phyloP scores from a whole-genome alignment of 2,329 filamentous ascomycete genomes.

The Camillea tinctor region DNA sequence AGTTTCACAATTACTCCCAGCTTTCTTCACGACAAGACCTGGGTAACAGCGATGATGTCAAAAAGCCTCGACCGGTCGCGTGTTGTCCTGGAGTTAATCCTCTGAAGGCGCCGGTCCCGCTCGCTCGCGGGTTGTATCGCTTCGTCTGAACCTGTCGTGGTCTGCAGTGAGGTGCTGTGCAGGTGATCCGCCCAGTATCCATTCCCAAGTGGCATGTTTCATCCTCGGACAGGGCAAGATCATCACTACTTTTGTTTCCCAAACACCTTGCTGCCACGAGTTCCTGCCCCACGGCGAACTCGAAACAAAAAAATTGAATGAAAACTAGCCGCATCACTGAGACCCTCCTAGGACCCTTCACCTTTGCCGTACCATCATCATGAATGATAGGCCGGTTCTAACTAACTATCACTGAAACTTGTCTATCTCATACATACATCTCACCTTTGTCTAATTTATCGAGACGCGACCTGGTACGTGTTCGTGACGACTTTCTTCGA shows the following conservation, averaged over 20 bases:
- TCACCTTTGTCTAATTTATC: neutral
- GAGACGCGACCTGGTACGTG: neutral
- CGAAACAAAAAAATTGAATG: neutral
- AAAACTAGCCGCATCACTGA: neutral
- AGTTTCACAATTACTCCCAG: slow-evolving; percentile 19
- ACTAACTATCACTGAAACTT: neutral
- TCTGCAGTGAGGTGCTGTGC: slow-evolving; percentile 2
- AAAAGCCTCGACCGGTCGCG: neutral
- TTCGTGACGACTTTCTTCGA: neutral
- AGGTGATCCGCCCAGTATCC: neutral
- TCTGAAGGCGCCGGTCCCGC: neutral
- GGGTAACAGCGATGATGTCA: neutral
- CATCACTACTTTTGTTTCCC: slow-evolving; percentile 8
- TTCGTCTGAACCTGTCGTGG: slow-evolving; percentile 6
- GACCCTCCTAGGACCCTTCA: neutral
- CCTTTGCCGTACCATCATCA: neutral
- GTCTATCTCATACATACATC: neutral
- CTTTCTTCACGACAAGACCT: neutral
- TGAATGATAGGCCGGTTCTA: neutral
- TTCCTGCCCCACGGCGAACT: neutral
- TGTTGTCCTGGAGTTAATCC: neutral
- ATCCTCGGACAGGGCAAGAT: slow-evolving; percentile 7
- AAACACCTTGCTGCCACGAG: neutral
- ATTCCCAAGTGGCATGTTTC: slow-evolving; percentile 14
- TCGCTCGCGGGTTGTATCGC: neutral